Base-by-base conservation (phyloP, 208 protist genomes). In the Novymonas esmeraldas region DNA sequence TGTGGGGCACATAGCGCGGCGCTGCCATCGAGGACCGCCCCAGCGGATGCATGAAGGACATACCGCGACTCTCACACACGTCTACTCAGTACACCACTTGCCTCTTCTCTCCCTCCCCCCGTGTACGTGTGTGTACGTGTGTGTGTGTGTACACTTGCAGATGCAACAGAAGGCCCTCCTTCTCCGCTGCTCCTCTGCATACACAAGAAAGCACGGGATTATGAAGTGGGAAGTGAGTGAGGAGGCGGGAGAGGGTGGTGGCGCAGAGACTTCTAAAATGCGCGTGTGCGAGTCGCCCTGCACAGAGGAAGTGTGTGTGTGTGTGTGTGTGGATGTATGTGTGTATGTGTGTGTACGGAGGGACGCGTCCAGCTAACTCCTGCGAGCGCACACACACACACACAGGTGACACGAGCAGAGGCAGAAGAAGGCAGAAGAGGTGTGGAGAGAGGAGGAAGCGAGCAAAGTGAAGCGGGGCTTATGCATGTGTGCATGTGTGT, bases 1-100 rank as follows among this genome's bases (percentile, higher is more conserved):
- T 82, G 69, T 94, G 91, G 7, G 91, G 91, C 29, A 87, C 77
- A 56, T 96, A 96, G 31, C 63, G 80, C 13, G 79, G 63, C 18
- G 77, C n/a, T n/a, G n/a, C 59, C 22, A 59, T 18, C 60, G 72
- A 29, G 18, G 52, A 34, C 11, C 29, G 52, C 42, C 62, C 70
- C 52, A 57, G 52, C 24, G 24, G 55, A 16, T 34, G 34, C 24
- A 16, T 14, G 24, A 76, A 76, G 14, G 66, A 52, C 72, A 82
- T 75, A n/a, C 11, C 48, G 9, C 2, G n/a, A 16, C 48, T 11
- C 11, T 59, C 13, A 11, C 11, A 10, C 1, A 36, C 33, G 33
- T n/a, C n/a, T n/a, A n/a, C n/a, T n/a, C n/a, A n/a, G n/a, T n/a
- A n/a, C n/a, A n/a, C n/a, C n/a, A n/a, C n/a, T n/a, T n/a, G n/a